Conservation (phyloP, 495 filamentous ascomycete species). For the Aspergillus cristatus region DNA sequence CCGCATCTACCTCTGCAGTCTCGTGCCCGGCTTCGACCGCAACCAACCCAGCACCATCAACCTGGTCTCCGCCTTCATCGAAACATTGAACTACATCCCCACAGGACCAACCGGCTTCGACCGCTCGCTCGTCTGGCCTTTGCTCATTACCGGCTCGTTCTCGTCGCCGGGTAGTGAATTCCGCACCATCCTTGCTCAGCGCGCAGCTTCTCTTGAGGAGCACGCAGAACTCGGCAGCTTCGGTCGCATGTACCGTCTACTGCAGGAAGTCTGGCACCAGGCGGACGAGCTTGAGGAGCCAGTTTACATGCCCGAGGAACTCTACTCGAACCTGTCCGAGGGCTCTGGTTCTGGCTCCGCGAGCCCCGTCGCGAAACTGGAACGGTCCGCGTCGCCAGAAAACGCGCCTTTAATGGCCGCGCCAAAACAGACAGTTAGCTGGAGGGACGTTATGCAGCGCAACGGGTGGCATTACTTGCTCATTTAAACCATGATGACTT, state of each 20-base stretch:
- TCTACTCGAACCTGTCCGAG: too few species aligned
- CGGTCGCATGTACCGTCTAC: conserved; percentile 67
- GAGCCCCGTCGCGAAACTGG: conserved; percentile 3
- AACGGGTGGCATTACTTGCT: conserved; percentile 92
- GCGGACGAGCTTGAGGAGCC: conserved; percentile 43
- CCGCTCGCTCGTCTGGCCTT: conserved; percentile 85
- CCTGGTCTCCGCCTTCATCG: conserved; percentile 64
- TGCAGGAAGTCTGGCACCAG: conserved; percentile 76
- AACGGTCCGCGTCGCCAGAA: conserved; percentile 2
- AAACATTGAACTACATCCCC: conserved; percentile 68
- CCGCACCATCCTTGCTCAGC: conserved; percentile 63
- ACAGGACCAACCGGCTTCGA: conserved; percentile 75
- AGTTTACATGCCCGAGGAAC: conserved; percentile 9
- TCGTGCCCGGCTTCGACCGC: conserved; percentile 80
- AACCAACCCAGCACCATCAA: conserved; percentile 57
- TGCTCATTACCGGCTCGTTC: conserved; percentile 73
- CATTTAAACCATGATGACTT: too few species aligned
- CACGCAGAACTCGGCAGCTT: conserved; percentile 74
- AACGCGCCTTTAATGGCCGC: not conserved
- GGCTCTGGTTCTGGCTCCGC: too few species aligned
- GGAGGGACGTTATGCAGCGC: conserved; percentile 88
- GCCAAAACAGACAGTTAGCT: conserved; percentile 57
- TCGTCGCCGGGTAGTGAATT: conserved; percentile 62
- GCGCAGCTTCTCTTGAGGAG: conserved; percentile 62
- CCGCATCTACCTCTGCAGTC: conserved; percentile 86